Evolutionary conservation across 352 stramenopile genomes (phyloP).

Genomic region (Phytophthora pluvialis): DNA sequence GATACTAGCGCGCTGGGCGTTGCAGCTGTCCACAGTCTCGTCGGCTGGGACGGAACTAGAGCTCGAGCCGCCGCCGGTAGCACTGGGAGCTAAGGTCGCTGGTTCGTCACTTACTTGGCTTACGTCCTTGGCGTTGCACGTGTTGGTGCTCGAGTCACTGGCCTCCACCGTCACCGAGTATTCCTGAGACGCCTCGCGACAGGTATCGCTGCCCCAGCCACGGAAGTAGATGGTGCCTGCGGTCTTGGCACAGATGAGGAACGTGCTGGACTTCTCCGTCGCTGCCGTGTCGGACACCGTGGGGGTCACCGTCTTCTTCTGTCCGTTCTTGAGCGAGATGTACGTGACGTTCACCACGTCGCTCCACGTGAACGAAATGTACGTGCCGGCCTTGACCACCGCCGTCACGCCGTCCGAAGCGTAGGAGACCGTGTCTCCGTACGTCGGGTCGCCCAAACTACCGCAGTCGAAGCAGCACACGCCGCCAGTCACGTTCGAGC

Average conservation of each 20-base stretch:
- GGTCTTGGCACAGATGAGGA: slow-evolving; percentile 65
- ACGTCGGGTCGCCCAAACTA: slow-evolving; percentile 42
- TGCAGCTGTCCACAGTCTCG: slow-evolving; percentile 49
- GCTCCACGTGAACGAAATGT: slow-evolving; percentile 60
- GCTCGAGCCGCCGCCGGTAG: neutral
- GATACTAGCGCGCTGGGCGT: slow-evolving; percentile 54
- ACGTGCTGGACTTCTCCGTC: slow-evolving; percentile 42
- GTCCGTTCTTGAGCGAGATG: slow-evolving; percentile 56
- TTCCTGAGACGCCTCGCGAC: slow-evolving; percentile 54
- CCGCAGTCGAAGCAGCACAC: slow-evolving; percentile 82
- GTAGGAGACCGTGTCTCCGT: slow-evolving; percentile 43
- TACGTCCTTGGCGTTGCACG: slow-evolving; percentile 20
- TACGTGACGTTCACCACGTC: slow-evolving; percentile 66
- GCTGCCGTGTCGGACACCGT: slow-evolving; percentile 47
- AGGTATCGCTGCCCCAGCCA: slow-evolving; percentile 64
- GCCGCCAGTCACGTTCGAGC: slow-evolving; percentile 48
- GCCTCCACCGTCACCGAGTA: slow-evolving; percentile 52
- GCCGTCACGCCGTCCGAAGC: slow-evolving; percentile 59
- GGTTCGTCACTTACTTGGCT: neutral
- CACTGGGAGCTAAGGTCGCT: neutral
- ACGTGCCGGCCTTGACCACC: slow-evolving; percentile 53
- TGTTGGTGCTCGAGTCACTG: slow-evolving; percentile 33
- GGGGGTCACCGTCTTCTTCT: slow-evolving; percentile 71
- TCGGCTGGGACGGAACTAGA: slow-evolving; percentile 28
- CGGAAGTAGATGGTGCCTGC: slow-evolving; percentile 67